Percentiles rank a stretch among this genome's conserved stretches.
phyloP scores from a whole-genome alignment of 257 asterid genomes.

The Solanum megistacrolobum region DNA sequence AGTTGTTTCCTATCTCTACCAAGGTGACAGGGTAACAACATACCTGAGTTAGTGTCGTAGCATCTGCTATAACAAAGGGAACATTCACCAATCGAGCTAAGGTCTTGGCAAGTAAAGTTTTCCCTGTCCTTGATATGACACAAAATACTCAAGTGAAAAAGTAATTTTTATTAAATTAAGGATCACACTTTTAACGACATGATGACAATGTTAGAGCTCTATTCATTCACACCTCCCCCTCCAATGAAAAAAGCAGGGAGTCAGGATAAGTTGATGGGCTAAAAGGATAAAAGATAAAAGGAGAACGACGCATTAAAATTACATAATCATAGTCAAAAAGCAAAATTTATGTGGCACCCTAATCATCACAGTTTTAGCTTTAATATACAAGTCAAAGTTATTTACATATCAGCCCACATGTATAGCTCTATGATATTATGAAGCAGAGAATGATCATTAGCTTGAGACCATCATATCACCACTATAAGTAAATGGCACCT shows the following conservation, averaged over 20 bases:
- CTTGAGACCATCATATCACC: neutral
- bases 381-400: neutral
- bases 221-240: neutral
- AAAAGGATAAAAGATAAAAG: neutral
- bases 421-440: neutral
- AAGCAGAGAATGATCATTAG: neutral
- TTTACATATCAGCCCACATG: neutral
- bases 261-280: neutral
- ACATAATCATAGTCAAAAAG: neutral
- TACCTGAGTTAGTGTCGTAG: slow-evolving; percentile 98
- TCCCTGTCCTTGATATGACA: slow-evolving; percentile 93
- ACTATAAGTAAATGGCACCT: neutral
- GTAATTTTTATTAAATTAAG: slow-evolving; percentile 12
- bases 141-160: slow-evolving; percentile 47
- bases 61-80: slow-evolving; percentile 98
- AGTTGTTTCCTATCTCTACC: neutral
- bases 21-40: slow-evolving; percentile 13
- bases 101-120: slow-evolving; percentile 95
- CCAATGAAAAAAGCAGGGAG: neutral
- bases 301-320: neutral
- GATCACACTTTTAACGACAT: too few species aligned
- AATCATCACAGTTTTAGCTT: neutral
- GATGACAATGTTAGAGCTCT: neutral
- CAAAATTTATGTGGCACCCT: neutral
- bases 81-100: slow-evolving; percentile 95